Conservation (phyloP, 2,329 filamentous ascomycete species). For the Juglanconis juglandina region DNA sequence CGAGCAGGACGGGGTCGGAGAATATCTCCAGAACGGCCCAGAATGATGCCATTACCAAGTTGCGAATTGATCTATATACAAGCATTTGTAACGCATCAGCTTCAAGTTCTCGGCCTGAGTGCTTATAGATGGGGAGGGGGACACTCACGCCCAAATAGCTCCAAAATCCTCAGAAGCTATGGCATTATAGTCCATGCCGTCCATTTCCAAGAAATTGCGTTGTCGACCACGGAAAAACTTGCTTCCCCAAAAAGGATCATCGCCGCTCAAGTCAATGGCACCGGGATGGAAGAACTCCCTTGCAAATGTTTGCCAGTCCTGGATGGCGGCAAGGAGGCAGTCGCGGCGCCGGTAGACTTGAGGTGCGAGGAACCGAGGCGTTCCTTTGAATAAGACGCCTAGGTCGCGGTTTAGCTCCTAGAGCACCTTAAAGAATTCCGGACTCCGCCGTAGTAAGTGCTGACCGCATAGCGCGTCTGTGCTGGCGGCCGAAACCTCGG, state of each 20-base stretch:
- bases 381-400: no score
- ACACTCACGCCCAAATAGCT: constrained; percentile 27
- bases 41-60: constrained; percentile 22
- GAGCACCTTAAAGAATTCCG: no score
- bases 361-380: no score
- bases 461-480: no score
- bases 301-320: constrained; percentile 25
- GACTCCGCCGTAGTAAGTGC: no score
- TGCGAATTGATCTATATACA: constrained; percentile 21
- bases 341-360: no score
- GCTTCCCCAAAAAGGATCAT: constrained; percentile 26
- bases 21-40: constrained; percentile 26
- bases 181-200: constrained; percentile 24
- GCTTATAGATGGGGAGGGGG: no score
- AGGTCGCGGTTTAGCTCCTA: no score
- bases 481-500: no score
- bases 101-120: no score
- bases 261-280: constrained; percentile 18
- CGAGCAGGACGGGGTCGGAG: constrained; percentile 24
- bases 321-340: no score
- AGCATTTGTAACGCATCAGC: no score
- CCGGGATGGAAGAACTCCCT: constrained; percentile 23
- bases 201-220: constrained; percentile 25
- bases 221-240: constrained; percentile 26
- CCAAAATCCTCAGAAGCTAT: constrained; percentile 26